Conservation (phyloP, 2,329 filamentous ascomycete species). For the Dryadomyces quercus-mongolicae region DNA sequence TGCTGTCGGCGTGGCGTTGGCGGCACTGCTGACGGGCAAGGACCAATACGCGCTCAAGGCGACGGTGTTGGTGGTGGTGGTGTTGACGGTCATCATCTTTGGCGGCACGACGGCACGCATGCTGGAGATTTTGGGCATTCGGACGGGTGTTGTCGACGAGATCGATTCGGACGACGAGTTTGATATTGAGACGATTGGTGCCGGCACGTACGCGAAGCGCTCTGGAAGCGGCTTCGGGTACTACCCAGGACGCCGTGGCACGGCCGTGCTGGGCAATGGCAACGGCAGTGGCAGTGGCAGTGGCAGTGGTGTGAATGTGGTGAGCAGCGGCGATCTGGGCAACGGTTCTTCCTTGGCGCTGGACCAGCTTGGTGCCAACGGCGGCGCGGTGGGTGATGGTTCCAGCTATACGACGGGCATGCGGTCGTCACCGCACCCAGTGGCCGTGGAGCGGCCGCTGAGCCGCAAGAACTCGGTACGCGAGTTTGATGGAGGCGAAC, state of each 20-base stretch:
- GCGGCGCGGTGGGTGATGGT: conserved; percentile 1
- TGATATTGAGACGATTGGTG: conserved; percentile 71
- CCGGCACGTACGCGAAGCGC: conserved; percentile 69
- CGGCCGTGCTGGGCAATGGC: neutral
- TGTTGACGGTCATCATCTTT: conserved; percentile 97
- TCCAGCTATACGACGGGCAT: conserved; percentile 40
- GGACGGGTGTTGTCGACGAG: conserved; percentile 91
- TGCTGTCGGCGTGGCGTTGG: conserved; percentile 88
- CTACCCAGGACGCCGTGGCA: conserved; percentile 49
- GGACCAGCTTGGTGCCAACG: conserved; percentile 5
- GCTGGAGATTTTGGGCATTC: conserved; percentile 94
- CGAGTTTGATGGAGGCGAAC: conserved; percentile 33
- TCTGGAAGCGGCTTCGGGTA: conserved; percentile 67
- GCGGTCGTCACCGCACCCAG: conserved; percentile 36
- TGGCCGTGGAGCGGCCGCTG: conserved; percentile 22
- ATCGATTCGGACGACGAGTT: conserved; percentile 98
- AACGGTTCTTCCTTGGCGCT: conserved; percentile 38
- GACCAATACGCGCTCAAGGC: conserved; percentile 77
- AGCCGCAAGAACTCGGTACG: conserved; percentile 39
- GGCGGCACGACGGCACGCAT: conserved; percentile 94
- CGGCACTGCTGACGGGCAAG: conserved; percentile 72
- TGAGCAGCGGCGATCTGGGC: conserved; percentile 21
- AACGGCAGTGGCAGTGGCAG: neutral
- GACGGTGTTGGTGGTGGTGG: conserved; percentile 93
- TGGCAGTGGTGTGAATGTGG: conserved; percentile 17